Base-by-base conservation (phyloP, 2,329 filamentous ascomycete genomes). In the Botryotinia convoluta region DNA sequence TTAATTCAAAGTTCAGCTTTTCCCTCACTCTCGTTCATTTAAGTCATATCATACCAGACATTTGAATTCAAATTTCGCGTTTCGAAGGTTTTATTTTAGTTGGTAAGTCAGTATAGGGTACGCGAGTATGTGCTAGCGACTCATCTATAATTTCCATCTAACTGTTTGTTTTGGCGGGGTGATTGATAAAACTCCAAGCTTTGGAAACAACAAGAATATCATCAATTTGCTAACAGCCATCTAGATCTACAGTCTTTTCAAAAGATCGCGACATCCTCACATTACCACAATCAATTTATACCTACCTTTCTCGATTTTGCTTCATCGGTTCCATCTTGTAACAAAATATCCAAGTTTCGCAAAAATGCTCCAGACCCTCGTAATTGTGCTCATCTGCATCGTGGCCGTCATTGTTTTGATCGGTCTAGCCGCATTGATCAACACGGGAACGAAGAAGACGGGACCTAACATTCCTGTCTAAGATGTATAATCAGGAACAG, bases 361-460 rank as follows among this genome's bases (percentile, higher is more conserved):
- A 57, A 68, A 39, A 22, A 68, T 68, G 65, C 48, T 68, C 57
- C 65, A 68, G 48, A 57, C 65, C 18, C 35, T 68, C 65, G 48
- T 68, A 35, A 68, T 68, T 51, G 65, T 57, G 3, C 65, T 68
- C 48, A 68, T 68, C n/a, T 68, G 65, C 37, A 68, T 68, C 45
- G 2, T 57, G 3, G 65, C 65, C 39, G 65, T 68, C 5, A 22
- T 68, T 29, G 0, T 68, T 35, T 1, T 57, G 35, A 68, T 68
- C 48, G 65, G 65, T 57, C 26, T 68, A n/a, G 65, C 65, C 20
- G 65, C 65, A 57, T 57, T 68, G 65, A 68, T 68, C 26, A 68
- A 57, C 22, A 57, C 48, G 32, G 64, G 35, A 42, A 42, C 65
- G 9, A 57, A 32, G 65, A 68, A 26, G 48, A 29, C 35, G 8